Percentiles rank a stretch among this genome's conserved stretches.
phyloP scores from a whole-genome alignment of 2,329 filamentous ascomycete species.

The Sporothrix euskadiensis region DNA sequence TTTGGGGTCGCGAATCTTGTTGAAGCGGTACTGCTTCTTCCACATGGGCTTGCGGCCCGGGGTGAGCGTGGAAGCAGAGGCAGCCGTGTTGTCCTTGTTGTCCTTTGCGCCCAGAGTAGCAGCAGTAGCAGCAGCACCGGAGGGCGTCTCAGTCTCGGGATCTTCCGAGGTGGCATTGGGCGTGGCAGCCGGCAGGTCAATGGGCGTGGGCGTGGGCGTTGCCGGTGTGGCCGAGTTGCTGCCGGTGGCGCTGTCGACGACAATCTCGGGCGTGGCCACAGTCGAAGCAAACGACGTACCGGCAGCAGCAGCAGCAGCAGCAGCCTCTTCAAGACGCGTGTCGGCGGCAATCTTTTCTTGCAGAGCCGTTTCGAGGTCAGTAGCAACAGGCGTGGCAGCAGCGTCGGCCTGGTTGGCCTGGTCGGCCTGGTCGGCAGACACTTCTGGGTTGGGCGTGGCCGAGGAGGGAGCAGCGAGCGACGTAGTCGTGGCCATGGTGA shows the following conservation, averaged over 20 bases:
- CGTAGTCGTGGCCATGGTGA: not conserved
- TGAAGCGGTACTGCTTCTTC: slow-evolving; percentile 48
- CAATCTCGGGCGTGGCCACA: slow-evolving; percentile 2
- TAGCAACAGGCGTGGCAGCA: not conserved
- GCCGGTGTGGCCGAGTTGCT: not conserved
- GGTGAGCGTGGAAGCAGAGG: slow-evolving; percentile 16
- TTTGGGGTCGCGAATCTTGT: slow-evolving; percentile 53
- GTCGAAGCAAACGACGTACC: not conserved
- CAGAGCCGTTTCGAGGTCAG: slow-evolving; percentile 23
- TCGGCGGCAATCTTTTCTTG: slow-evolving; percentile 29
- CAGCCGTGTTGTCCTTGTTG: not conserved
- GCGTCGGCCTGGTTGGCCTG: not conserved
- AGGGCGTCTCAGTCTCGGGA: not conserved
- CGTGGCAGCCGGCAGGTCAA: not conserved
- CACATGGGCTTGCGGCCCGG: slow-evolving; percentile 34
- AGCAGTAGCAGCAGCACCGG: not conserved
- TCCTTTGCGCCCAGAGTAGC: no score
- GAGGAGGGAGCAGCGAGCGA: not conserved
- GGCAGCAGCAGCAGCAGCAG: slow-evolving; percentile 12
- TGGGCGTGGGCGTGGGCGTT: not conserved
- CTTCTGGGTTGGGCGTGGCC: slow-evolving; percentile 5
- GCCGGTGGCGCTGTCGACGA: slow-evolving; percentile 25
- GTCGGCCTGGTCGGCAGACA: not conserved
- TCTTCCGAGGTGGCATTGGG: slow-evolving; percentile 12
- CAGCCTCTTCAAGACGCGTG: slow-evolving; percentile 23